Conservation (phyloP, 768 basidiomycete genomes). For the Stropharia rugosoannulata region DNA sequence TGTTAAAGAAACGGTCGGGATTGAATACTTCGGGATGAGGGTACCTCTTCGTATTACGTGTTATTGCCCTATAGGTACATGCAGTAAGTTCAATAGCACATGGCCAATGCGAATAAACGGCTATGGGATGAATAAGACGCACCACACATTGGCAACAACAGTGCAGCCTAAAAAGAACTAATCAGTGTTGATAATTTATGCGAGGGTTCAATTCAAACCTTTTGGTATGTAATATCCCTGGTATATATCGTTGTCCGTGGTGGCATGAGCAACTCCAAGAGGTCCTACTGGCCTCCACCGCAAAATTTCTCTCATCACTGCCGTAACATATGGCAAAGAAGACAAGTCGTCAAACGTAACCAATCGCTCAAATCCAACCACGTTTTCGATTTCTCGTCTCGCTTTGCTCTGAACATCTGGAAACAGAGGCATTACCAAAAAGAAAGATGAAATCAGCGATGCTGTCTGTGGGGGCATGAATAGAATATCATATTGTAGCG, state of each 20-base stretch:
- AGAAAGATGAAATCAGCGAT: neutral
- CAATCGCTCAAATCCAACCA: neutral
- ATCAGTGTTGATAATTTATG: too few relatives aligned
- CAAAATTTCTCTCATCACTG: neutral
- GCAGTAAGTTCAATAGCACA: too few relatives aligned
- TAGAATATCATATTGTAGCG: neutral
- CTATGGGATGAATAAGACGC: too few relatives aligned
- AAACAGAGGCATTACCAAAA: neutral
- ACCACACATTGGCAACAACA: neutral
- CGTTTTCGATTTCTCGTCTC: neutral
- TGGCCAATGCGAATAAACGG: too few relatives aligned
- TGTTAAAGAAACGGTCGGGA: slow-evolving; percentile 34
- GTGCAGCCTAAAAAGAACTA: neutral
- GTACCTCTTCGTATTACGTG: too few relatives aligned
- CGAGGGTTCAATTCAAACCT: neutral
- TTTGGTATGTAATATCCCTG: slow-evolving; percentile 1
- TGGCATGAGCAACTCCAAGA: neutral
- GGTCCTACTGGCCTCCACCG: neutral
- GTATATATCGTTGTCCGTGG: neutral
- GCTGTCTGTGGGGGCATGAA: neutral
- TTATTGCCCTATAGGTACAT: too few relatives aligned
- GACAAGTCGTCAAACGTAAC: neutral
- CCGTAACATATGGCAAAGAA: neutral
- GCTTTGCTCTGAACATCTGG: neutral
- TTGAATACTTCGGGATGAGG: slow-evolving; percentile 27